These are phyloP conservation scores for Pelagomonas calceolata DNA, from an alignment of 108 stramenopile genomes.

Conservation along the genomic window DNA sequence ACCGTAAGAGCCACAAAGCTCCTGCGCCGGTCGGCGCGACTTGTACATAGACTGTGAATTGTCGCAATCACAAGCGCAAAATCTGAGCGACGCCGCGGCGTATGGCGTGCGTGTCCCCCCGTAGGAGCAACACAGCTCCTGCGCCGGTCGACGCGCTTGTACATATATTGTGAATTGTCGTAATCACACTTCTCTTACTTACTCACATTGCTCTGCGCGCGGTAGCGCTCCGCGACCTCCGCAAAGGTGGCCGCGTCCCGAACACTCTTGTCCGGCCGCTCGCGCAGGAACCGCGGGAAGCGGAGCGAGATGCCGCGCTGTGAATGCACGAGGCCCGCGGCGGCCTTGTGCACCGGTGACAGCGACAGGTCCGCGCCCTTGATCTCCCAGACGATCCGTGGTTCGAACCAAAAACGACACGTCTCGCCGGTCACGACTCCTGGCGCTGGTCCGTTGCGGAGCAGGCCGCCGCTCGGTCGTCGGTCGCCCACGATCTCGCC, in stretches of 20 bases:
- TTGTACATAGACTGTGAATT: too few species aligned
- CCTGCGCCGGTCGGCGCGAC: too few species aligned
- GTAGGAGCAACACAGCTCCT: too few species aligned
- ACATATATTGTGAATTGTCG: too few species aligned
- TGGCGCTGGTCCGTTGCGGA: not conserved
- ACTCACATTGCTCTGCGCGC: slow-evolving; percentile 26
- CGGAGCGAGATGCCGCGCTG: slow-evolving; percentile 59
- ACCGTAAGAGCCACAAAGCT: too few species aligned
- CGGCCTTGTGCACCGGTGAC: slow-evolving; percentile 51
- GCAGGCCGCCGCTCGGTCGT: not conserved
- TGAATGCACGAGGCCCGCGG: slow-evolving; percentile 35
- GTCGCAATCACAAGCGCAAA: too few species aligned
- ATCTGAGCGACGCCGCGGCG: too few species aligned
- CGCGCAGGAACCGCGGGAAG: slow-evolving; percentile 72
- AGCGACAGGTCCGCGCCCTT: slow-evolving; percentile 64
- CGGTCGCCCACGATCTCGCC: not conserved
- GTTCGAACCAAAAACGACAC: slow-evolving; percentile 59
- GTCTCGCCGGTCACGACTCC: slow-evolving; percentile 34
- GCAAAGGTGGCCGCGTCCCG: slow-evolving; percentile 61
- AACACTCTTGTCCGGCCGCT: slow-evolving; percentile 65
- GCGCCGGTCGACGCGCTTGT: too few species aligned
- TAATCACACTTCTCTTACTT: too few species aligned
- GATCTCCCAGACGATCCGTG: slow-evolving; percentile 71
- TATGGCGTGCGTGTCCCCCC: too few species aligned
- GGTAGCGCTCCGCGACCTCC: slow-evolving; percentile 55